These are phyloP conservation scores for Chaetomidium leptoderma DNA, from an alignment of 495 filamentous ascomycete genomes.

Conservation along the genomic window DNA sequence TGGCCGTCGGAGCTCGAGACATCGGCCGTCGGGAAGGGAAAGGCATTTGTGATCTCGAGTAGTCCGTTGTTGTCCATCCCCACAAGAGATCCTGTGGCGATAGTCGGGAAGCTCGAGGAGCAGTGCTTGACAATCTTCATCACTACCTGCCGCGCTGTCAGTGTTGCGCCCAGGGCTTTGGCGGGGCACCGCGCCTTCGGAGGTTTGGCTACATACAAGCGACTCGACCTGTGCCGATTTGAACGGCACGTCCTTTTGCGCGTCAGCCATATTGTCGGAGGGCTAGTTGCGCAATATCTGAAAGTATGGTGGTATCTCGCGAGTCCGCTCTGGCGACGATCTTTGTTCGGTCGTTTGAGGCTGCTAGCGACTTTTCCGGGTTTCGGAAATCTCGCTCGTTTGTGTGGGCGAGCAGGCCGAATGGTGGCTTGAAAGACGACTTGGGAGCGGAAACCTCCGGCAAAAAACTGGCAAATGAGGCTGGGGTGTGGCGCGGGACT, in stretches of 20 bases:
- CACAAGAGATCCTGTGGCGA: slow-evolving; percentile 82
- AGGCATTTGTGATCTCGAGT: slow-evolving; percentile 90
- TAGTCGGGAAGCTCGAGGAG: slow-evolving; percentile 80
- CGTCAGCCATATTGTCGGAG: slow-evolving; percentile 40
- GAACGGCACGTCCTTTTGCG: slow-evolving; percentile 58
- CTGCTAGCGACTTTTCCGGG: slow-evolving; percentile 13
- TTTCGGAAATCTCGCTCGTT: slow-evolving; percentile 34
- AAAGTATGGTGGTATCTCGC: not conserved
- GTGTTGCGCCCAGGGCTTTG: slow-evolving; percentile 15
- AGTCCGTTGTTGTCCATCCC: slow-evolving; percentile 84
- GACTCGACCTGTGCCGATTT: slow-evolving; percentile 81
- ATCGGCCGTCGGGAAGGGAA: slow-evolving; percentile 88
- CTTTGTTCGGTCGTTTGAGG: slow-evolving; percentile 13
- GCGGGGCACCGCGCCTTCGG: slow-evolving; percentile 20
- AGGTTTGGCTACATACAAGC: slow-evolving; percentile 51
- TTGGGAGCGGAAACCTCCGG: no score
- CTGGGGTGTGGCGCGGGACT: slow-evolving; percentile 3
- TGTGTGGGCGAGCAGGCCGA: slow-evolving; percentile 27
- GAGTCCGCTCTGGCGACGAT: slow-evolving; percentile 3
- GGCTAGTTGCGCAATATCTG: slow-evolving; percentile 8
- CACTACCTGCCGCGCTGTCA: slow-evolving; percentile 60
- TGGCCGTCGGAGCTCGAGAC: slow-evolving; percentile 65
- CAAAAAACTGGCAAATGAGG: slow-evolving; percentile 6
- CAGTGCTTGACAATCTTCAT: slow-evolving; percentile 97
- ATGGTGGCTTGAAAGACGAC: slow-evolving; percentile 19